Conservation (phyloP, 495 filamentous ascomycete species). For the Neurospora cerealis region DNA sequence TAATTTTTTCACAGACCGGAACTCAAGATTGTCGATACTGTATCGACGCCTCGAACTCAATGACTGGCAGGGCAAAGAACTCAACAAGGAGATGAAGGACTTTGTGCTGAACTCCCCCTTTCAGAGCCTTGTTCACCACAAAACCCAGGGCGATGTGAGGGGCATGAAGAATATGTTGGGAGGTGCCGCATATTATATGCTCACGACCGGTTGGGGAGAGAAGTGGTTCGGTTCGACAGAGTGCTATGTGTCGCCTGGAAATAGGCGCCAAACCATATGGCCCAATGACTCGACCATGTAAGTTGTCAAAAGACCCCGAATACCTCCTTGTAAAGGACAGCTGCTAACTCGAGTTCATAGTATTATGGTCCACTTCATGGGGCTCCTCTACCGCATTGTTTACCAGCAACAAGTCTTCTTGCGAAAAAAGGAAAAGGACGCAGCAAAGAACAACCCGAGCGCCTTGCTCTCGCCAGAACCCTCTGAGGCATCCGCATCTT, state of each 20-base stretch:
- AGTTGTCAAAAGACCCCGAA: background rate
- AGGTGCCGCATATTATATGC: background rate
- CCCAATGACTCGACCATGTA: background rate
- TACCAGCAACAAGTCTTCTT: background rate
- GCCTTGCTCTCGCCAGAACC: background rate
- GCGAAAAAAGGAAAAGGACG: background rate
- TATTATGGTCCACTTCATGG: background rate
- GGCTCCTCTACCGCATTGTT: background rate
- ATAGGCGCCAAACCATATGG: background rate
- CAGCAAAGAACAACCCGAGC: background rate
- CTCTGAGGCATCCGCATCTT: background rate
- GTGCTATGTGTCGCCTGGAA: background rate
- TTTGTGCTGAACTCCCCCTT: background rate
- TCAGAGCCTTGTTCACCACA: background rate
- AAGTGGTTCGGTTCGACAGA: slow-evolving; percentile 2
- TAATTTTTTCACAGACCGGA: background rate
- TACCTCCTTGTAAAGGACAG: background rate
- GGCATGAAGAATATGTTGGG: background rate
- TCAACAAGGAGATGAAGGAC: background rate
- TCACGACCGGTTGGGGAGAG: slow-evolving; percentile 1
- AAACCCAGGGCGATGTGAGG: background rate
- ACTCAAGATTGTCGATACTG: background rate
- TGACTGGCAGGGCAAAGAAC: background rate
- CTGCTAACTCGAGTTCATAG: background rate
- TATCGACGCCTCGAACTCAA: slow-evolving; percentile 2